Percentiles rank a stretch among this genome's conserved stretches.
Evolutionary conservation across 2,329 filamentous ascomycete genomes (phyloP).

Genomic region (Fusarium coffeatum): DNA sequence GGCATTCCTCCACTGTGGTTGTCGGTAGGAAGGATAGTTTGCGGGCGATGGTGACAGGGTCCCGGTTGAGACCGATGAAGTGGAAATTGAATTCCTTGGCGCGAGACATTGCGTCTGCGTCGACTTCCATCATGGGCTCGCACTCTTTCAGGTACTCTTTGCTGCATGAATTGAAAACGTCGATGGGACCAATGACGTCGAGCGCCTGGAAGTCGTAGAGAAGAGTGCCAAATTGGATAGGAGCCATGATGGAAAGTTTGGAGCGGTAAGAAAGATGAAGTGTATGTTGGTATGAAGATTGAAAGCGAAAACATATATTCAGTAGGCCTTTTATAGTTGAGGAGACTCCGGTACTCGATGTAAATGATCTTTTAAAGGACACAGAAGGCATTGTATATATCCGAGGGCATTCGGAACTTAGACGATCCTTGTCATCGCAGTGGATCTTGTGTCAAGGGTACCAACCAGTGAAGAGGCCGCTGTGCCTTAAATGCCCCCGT

Average conservation of each 20-base stretch:
- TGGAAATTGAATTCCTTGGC: slow-evolving; percentile 51
- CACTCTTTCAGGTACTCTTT: slow-evolving; percentile 32
- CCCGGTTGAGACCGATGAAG: slow-evolving; percentile 49
- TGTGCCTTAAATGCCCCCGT: not conserved
- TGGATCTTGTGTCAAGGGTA: not conserved
- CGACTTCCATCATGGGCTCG: slow-evolving; percentile 28
- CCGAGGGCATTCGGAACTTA: slow-evolving; percentile 14
- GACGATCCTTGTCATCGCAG: not conserved
- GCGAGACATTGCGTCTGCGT: slow-evolving; percentile 33
- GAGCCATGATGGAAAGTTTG: slow-evolving; percentile 7
- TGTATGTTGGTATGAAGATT: not conserved
- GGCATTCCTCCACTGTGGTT: slow-evolving; percentile 49
- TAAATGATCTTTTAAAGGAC: rapidly evolving
- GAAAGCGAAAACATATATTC: no score
- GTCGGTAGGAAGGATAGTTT: slow-evolving; percentile 46
- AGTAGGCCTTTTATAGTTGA: not conserved
- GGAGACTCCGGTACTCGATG: rapidly evolving
- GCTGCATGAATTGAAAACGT: slow-evolving; percentile 47
- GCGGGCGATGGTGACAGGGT: slow-evolving; percentile 41
- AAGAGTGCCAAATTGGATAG: slow-evolving; percentile 35
- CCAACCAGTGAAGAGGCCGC: not conserved
- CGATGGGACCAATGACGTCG: slow-evolving; percentile 49
- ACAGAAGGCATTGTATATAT: not conserved
- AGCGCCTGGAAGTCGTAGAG: slow-evolving; percentile 50
- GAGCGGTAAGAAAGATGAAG: no score